Conservation (phyloP, 352 stramenopile species). For the Pythium brachiatum region DNA sequence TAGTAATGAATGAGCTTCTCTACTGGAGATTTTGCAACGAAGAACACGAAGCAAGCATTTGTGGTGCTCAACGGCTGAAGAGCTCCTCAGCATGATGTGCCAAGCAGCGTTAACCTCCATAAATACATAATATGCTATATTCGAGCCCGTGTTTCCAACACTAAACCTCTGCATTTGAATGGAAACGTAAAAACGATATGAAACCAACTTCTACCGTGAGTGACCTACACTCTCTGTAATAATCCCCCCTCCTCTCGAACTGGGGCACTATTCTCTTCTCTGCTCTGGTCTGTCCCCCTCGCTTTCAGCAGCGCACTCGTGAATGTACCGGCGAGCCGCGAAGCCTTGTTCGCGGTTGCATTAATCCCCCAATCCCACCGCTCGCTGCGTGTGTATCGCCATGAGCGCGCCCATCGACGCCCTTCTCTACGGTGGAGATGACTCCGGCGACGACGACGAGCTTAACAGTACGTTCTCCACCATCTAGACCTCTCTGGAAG, state of each 20-base stretch:
- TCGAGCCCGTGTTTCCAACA: too few species aligned
- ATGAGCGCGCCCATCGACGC: constrained; percentile 88
- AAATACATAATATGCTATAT: not conserved
- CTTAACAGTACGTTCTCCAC: constrained; percentile 48
- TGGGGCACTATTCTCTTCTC: not conserved
- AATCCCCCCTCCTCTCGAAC: not conserved
- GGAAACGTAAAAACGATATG: too few species aligned
- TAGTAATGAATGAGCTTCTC: too few species aligned
- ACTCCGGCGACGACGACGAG: constrained; percentile 78
- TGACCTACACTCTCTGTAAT: not conserved
- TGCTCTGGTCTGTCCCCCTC: not conserved
- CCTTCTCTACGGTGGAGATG: constrained; percentile 76
- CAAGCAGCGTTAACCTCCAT: not conserved
- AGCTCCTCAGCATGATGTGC: not conserved
- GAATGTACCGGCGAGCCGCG: constrained; percentile 23
- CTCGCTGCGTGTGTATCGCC: not conserved
- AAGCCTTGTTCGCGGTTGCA: not conserved
- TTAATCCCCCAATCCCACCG: not conserved
- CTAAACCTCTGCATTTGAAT: too few species aligned
- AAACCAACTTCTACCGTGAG: too few species aligned
- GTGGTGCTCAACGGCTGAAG: not conserved
- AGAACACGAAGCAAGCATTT: not conserved
- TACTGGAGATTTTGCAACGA: too few species aligned
- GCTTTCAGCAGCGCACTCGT: constrained; percentile 18
- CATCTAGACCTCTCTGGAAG: not conserved